Conservation (phyloP, 192 early-diverging fungal species). For the Coemansia furcata region DNA sequence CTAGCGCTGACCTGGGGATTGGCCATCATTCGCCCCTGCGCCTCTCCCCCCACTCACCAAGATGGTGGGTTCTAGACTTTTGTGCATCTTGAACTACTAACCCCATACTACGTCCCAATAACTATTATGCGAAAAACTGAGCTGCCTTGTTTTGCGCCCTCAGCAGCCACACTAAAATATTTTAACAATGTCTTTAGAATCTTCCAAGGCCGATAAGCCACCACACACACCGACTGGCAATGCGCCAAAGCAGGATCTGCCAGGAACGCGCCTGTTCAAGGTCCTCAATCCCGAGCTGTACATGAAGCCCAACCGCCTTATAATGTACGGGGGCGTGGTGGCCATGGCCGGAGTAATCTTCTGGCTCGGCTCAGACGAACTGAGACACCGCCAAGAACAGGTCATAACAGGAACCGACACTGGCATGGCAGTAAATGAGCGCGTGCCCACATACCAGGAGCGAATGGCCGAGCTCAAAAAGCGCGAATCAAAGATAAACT, state of each 20-base stretch:
- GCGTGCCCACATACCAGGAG: constrained; percentile 45
- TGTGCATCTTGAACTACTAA: too few relatives aligned
- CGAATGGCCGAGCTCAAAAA: constrained; percentile 33
- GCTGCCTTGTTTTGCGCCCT: neutral
- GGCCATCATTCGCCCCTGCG: too few relatives aligned
- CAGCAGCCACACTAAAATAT: neutral
- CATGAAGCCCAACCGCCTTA: constrained; percentile 46
- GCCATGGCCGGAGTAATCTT: constrained; percentile 34
- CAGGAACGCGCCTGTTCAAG: constrained; percentile 48
- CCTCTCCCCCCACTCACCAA: neutral
- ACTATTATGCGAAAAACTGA: neutral
- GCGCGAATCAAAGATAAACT: constrained; percentile 9
- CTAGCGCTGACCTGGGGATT: too few relatives aligned
- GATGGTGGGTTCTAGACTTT: neutral
- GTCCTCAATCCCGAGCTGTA: constrained; percentile 50
- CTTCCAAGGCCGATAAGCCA: neutral
- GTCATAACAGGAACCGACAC: neutral
- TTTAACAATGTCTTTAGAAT: neutral
- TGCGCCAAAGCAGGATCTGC: constrained; percentile 25
- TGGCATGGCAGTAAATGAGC: neutral
- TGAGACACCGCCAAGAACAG: constrained; percentile 26
- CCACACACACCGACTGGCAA: neutral
- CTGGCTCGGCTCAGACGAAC: constrained; percentile 44
- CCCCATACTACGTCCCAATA: neutral
- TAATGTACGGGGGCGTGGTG: constrained; percentile 43